Conservation (phyloP, 2,329 filamentous ascomycete genomes). For the Colletotrichum eremochloae region DNA sequence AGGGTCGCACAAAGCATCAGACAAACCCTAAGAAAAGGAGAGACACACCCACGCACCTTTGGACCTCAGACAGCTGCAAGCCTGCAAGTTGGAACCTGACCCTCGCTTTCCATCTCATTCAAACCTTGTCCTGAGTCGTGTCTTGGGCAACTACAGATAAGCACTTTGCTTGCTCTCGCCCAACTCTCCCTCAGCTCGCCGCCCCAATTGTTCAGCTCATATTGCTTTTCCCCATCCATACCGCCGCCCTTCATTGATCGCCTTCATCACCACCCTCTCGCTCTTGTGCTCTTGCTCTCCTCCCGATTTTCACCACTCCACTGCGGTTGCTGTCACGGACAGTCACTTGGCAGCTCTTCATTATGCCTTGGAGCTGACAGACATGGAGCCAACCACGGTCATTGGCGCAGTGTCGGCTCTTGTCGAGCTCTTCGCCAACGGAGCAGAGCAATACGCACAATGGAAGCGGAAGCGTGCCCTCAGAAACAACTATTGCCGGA, state of each 20-base stretch:
- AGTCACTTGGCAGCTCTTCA: slow-evolving; percentile 7
- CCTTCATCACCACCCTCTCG: neutral
- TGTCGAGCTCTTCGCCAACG: slow-evolving; percentile 40
- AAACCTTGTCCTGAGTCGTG: slow-evolving; percentile 14
- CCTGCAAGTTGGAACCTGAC: neutral
- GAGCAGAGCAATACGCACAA: slow-evolving; percentile 48
- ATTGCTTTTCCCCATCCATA: slow-evolving; percentile 11
- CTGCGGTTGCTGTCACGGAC: neutral
- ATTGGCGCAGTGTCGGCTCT: slow-evolving; percentile 43
- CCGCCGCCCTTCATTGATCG: neutral
- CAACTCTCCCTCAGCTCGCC: slow-evolving; percentile 29
- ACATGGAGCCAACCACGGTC: slow-evolving; percentile 45
- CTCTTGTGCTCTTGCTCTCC: neutral
- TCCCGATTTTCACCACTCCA: neutral
- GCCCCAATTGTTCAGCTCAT: slow-evolving; percentile 14
- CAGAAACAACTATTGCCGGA: slow-evolving; percentile 51
- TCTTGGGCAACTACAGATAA: slow-evolving; percentile 3
- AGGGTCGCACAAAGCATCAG: slow-evolving; percentile 2
- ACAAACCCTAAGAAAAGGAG: neutral
- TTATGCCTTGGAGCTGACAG: slow-evolving; percentile 31
- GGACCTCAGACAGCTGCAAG: neutral
- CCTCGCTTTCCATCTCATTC: slow-evolving; percentile 6
- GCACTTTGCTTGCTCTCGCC: slow-evolving; percentile 12
- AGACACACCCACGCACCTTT: neutral
- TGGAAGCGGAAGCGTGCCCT: slow-evolving; percentile 53